Conservation (phyloP, 257 asterid species). For the Scutellaria minor region DNA sequence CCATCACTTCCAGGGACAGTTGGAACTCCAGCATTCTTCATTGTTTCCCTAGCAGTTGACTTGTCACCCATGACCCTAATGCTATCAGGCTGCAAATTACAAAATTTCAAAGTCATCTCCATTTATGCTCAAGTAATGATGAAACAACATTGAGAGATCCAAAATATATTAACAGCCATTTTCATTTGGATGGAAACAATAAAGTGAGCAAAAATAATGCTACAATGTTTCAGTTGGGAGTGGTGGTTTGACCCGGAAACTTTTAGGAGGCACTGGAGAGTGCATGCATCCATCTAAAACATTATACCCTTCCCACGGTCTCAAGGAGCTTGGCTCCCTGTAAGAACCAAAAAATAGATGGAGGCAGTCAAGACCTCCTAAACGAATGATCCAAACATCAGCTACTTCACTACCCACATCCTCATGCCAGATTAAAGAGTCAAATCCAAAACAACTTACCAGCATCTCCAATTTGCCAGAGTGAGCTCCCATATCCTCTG, state of each 20-base stretch:
- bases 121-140: slow-evolving; percentile 1
- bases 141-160: slow-evolving; percentile 20
- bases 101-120: slow-evolving; percentile 24
- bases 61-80: slow-evolving; percentile 99
- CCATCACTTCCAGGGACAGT: slow-evolving; percentile 99
- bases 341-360: slow-evolving; percentile 14
- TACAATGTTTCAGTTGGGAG: background rate
- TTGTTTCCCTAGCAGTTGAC: slow-evolving; percentile 96
- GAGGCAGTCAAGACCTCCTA: slow-evolving; percentile 24
- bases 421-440: background rate
- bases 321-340: slow-evolving; percentile 18
- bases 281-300: slow-evolving; percentile 20
- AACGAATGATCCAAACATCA: slow-evolving; percentile 17
- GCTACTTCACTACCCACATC: background rate
- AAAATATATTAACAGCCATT: slow-evolving; percentile 13
- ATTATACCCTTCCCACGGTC: slow-evolving; percentile 6
- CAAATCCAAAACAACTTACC: slow-evolving; percentile 19
- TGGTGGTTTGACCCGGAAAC: slow-evolving; percentile 1
- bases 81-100: slow-evolving; percentile 79
- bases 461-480: background rate
- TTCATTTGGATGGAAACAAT: slow-evolving; percentile 19
- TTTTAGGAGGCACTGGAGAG: background rate
- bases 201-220: slow-evolving; percentile 15
- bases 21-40: slow-evolving; percentile 99
- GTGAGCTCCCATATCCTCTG: background rate